Conservation (phyloP, 2,329 filamentous ascomycete species). For the Dissoconium aciculare region DNA sequence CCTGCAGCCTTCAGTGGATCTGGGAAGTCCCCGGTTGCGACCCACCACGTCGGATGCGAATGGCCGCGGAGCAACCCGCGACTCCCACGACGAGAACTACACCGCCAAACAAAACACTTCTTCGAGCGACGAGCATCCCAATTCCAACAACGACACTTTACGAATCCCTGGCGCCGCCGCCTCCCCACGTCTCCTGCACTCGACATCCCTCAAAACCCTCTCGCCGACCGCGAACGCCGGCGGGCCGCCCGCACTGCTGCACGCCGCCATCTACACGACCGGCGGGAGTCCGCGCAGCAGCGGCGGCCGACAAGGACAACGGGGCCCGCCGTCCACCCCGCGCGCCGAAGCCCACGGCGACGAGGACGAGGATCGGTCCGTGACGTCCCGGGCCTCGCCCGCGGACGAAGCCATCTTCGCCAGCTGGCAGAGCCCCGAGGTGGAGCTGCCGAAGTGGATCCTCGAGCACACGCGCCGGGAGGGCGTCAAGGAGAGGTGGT, state of each 20-base stretch:
- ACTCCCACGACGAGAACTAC: no score
- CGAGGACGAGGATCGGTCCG: conserved; percentile 11
- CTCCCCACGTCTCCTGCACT: no score
- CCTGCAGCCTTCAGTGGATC: no score
- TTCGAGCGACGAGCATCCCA: no score
- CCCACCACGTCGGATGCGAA: no score
- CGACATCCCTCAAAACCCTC: no score
- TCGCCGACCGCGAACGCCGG: neutral
- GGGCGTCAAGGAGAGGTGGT: conserved; percentile 26
- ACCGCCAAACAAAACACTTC: no score
- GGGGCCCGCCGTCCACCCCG: no score
- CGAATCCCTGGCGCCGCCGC: no score
- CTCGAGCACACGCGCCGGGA: conserved; percentile 23
- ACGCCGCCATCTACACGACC: neutral
- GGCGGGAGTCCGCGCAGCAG: neutral
- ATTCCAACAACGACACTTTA: no score
- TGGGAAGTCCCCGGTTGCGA: no score
- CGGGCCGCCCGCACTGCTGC: neutral
- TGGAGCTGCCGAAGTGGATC: conserved; percentile 17
- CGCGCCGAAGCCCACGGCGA: conserved; percentile 1
- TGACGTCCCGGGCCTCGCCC: conserved; percentile 6
- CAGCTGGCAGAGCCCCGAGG: conserved; percentile 18
- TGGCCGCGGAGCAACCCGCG: no score
- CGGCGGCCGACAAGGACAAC: neutral
- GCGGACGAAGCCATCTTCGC: conserved; percentile 13